These are phyloP conservation scores for Tulasnella sp. DNA, from an alignment of 768 basidiomycete species.

Conservation along the genomic window DNA sequence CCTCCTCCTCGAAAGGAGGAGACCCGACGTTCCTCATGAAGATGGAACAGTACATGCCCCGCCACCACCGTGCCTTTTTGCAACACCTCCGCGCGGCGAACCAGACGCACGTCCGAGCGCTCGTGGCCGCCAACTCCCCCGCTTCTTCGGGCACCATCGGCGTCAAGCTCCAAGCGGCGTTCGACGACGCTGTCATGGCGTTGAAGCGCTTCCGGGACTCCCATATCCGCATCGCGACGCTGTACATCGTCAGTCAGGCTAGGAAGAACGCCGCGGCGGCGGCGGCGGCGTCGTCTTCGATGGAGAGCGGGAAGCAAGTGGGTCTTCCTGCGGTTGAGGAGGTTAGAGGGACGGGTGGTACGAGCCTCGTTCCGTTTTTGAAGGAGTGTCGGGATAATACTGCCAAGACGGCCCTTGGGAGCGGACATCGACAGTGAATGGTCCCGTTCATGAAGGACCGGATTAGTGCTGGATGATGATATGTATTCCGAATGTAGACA, in stretches of 20 bases:
- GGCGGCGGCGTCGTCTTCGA: not conserved
- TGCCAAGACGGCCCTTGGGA: slow-evolving; percentile 3
- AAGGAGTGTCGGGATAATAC: slow-evolving; percentile 91
- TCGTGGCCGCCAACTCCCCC: not conserved
- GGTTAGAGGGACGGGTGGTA: slow-evolving; percentile 85
- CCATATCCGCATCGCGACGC: slow-evolving; percentile 81
- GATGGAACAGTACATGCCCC: slow-evolving; percentile 89
- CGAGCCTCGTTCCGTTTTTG: slow-evolving; percentile 64
- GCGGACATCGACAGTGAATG: not conserved
- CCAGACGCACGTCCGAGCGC: slow-evolving; percentile 17
- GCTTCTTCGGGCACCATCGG: not conserved
- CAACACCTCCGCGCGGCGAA: slow-evolving; percentile 53
- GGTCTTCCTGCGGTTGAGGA: slow-evolving; percentile 35
- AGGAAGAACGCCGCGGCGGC: slow-evolving; percentile 29
- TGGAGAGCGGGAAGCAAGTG: not conserved
- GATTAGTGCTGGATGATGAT: no score
- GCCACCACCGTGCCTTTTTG: slow-evolving; percentile 64
- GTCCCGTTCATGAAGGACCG: not conserved
- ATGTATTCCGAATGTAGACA: not conserved
- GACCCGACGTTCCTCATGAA: slow-evolving; percentile 63
- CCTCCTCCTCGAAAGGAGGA: not conserved
- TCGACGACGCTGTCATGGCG: slow-evolving; percentile 65
- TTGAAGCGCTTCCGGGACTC: slow-evolving; percentile 74
- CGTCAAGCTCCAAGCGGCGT: slow-evolving; percentile 32
- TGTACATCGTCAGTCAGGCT: slow-evolving; percentile 84